These are phyloP conservation scores for Annulohypoxylon moriforme DNA, from an alignment of 495 filamentous ascomycete species.

Conservation along the genomic window DNA sequence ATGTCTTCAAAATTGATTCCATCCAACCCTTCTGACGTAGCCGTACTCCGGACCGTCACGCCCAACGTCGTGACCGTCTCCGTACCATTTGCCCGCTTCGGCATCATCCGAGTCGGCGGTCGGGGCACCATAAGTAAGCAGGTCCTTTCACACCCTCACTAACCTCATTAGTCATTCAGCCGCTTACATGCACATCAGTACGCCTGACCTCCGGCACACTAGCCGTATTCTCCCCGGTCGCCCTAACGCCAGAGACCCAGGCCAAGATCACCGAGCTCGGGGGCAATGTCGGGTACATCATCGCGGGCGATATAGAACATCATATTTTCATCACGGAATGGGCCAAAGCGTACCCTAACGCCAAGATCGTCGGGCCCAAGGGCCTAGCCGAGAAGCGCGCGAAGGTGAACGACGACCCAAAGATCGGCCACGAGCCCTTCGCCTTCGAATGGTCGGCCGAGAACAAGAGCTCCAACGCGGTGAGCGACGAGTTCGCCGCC, in stretches of 20 bases:
- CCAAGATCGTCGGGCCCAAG: slow-evolving; percentile 84
- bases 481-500: slow-evolving; percentile 81
- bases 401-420: slow-evolving; percentile 60
- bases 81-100: slow-evolving; percentile 85
- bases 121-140: slow-evolving; percentile 82
- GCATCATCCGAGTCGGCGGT: slow-evolving; percentile 82
- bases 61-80: slow-evolving; percentile 85
- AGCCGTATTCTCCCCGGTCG: slow-evolving; percentile 91
- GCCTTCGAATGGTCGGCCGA: slow-evolving; percentile 66
- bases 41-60: slow-evolving; percentile 87
- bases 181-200: slow-evolving; percentile 60
- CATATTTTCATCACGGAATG: slow-evolving; percentile 90
- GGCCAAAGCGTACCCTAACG: slow-evolving; percentile 80
- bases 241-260: slow-evolving; percentile 80
- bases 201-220: slow-evolving; percentile 78
- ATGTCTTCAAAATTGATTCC: slow-evolving; percentile 63
- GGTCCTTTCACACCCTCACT: background rate
- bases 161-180: background rate
- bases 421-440: slow-evolving; percentile 77
- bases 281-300: slow-evolving; percentile 80
- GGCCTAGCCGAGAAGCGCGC: slow-evolving; percentile 88
- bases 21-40: slow-evolving; percentile 76
- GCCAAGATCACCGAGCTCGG: slow-evolving; percentile 74
- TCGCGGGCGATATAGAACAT: slow-evolving; percentile 89
- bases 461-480: slow-evolving; percentile 51